Percentiles rank a stretch among this genome's conserved stretches.
phyloP scores from a whole-genome alignment of 2,329 filamentous ascomycete genomes.

The Didymosphaeria variabile region DNA sequence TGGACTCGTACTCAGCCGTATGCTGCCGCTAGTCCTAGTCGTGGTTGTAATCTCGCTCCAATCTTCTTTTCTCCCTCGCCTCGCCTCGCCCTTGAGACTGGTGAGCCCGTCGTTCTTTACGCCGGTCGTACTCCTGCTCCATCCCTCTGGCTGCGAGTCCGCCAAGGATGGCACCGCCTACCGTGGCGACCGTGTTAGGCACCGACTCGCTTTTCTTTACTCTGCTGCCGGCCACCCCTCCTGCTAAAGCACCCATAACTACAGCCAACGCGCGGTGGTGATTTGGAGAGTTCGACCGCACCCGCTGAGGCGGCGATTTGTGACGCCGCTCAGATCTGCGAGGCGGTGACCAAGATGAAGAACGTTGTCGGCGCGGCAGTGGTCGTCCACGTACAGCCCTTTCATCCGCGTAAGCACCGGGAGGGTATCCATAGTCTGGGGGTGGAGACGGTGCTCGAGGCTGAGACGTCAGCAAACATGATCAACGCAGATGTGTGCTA shows the following conservation, averaged over 20 bases:
- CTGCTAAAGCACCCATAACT: constrained; percentile 45
- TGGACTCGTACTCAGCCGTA: constrained; percentile 6
- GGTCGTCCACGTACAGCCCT: constrained; percentile 30
- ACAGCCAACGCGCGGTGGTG: constrained; percentile 37
- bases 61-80: constrained; percentile 14
- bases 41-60: constrained; percentile 12
- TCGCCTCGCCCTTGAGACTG: constrained; percentile 20
- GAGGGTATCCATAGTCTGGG: constrained; percentile 19
- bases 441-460: constrained; percentile 19
- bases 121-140: constrained; percentile 36
- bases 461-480: constrained; percentile 1
- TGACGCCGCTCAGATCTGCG: constrained; percentile 28
- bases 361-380: constrained; percentile 29
- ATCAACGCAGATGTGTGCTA: not conserved
- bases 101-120: constrained; percentile 21
- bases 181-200: constrained; percentile 36
- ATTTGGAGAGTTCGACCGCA: constrained; percentile 30
- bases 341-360: constrained; percentile 41
- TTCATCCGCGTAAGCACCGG: constrained; percentile 21
- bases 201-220: constrained; percentile 36
- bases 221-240: constrained; percentile 43
- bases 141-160: constrained; percentile 43
- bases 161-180: constrained; percentile 47
- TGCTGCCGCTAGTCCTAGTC: constrained; percentile 8
- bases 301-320: constrained; percentile 25